Percentiles rank a stretch among this genome's conserved stretches.
phyloP scores from a whole-genome alignment of 83 land plant genomes.

The Diphasiastrum complanatum region DNA sequence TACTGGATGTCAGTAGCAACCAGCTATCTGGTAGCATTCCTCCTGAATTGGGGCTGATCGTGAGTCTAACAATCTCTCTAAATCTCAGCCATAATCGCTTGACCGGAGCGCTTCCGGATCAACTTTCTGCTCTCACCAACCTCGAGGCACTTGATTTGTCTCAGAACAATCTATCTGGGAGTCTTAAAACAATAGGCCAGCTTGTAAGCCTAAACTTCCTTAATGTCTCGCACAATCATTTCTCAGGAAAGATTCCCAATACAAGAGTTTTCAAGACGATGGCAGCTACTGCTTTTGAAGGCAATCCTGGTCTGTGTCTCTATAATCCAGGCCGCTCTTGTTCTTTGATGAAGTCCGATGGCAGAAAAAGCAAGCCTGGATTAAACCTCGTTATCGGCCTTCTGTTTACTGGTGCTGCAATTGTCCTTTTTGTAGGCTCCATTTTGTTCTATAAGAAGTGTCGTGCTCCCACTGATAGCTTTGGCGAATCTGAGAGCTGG shows the following conservation, averaged over 20 bases:
- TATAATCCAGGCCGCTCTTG: not conserved
- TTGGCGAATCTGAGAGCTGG: constrained; percentile 25
- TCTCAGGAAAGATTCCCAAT: constrained; percentile 36
- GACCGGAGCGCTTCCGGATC: constrained; percentile 34
- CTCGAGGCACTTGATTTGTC: constrained; percentile 43
- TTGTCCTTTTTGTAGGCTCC: constrained; percentile 20
- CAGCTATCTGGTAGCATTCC: constrained; percentile 15
- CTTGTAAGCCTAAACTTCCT: constrained; percentile 37
- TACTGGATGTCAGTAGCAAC: constrained; percentile 8
- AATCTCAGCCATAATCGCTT: constrained; percentile 42
- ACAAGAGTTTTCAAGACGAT: constrained; percentile 33
- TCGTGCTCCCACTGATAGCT: not conserved
- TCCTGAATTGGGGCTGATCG: not conserved
- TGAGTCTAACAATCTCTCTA: constrained; percentile 27
- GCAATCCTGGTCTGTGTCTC: constrained; percentile 28
- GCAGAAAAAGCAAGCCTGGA: not conserved
- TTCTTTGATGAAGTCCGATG: not conserved
- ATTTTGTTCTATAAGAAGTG: not conserved
- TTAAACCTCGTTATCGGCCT: constrained; percentile 12
- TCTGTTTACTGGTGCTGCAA: no score
- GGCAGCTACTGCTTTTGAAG: constrained; percentile 21
- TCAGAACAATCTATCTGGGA: constrained; percentile 39
- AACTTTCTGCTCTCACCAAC: constrained; percentile 26
- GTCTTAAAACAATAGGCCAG: constrained; percentile 15
- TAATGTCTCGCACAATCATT: constrained; percentile 43